Base-by-base conservation (phyloP, 768 basidiomycete genomes). In the Psilocybe sp. region DNA sequence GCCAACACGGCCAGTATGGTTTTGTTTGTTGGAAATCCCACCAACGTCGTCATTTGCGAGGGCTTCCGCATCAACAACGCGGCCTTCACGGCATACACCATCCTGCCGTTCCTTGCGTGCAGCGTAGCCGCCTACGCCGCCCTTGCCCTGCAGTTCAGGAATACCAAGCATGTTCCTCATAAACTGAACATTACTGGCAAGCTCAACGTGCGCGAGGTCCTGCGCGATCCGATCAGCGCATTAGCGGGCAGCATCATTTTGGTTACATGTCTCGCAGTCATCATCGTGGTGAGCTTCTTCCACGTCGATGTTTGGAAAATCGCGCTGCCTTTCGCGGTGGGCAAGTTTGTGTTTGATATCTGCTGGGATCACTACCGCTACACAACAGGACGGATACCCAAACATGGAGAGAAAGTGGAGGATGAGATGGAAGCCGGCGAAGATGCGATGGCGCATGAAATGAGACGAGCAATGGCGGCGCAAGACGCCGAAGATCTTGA, bases 21-120 rank as follows among this genome's bases (percentile, higher is more conserved):
- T 18, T 63, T 84, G 1, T 91, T 97, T 43, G 86, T 92, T 2
- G 89, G 88, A 0, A 98, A 98, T 62, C 92, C 91, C 1, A 98
- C 96, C 1, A 98, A 98, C 60, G 85, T 97, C 16, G 88, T 98
- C 41, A 82, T 97, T 18, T 89, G 91, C 44, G 92, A 91, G 46
- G 91, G 92, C 0, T 93, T 97, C 63, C 62, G 72, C 4, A 76
- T 96, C 40, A 85, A 87, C 43, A 89, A 90, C 54, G 78, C 80
- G 8, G 80, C 82, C 0, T 94, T 88, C 67, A 89, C 88, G 0
- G 88, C 86, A 0, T 92, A 92, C 68, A 81, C 87, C 13, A 85
- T 90, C 43, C 70, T 95, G 11, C 92, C 93, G 0, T 89, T 92
- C 59, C 62, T 95, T 23, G 84, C 79, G 3, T 73, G 85, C 75